Percentiles rank a stretch among this genome's conserved stretches.
Conservation (phyloP, 129 eudicot species). For the Calendula officinalis region DNA sequence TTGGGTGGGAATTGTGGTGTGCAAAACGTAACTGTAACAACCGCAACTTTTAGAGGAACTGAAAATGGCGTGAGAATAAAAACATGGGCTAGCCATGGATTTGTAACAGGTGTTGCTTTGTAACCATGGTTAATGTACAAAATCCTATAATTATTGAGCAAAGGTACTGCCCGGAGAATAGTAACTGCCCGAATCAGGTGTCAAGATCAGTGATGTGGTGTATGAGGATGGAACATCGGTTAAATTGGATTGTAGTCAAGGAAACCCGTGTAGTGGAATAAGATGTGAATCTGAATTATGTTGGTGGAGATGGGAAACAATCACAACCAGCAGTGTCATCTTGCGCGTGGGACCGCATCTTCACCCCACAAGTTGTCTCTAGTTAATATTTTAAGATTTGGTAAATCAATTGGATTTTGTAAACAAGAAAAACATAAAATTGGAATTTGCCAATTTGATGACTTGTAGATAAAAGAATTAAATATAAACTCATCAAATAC, state of each 20-base stretch:
- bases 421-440: neutral
- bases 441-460: no score
- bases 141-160: conserved; percentile 39
- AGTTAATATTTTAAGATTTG: neutral
- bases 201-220: conserved; percentile 39
- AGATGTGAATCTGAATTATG: conserved; percentile 32
- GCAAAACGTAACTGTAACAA: conserved; percentile 26
- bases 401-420: neutral
- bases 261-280: conserved; percentile 39
- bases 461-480: no score
- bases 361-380: conserved; percentile 39
- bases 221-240: conserved; percentile 50
- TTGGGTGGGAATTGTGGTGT: conserved; percentile 34
- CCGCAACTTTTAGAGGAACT: conserved; percentile 24
- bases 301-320: neutral
- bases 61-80: conserved; percentile 38
- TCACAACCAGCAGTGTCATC: conserved; percentile 25
- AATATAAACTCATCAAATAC: no score
- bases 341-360: conserved; percentile 32
- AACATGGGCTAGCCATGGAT: conserved; percentile 45
- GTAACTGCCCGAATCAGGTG: conserved; percentile 24
- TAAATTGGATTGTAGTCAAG: conserved; percentile 33
- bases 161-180: conserved; percentile 22
- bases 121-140: conserved; percentile 35
- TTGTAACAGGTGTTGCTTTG: conserved; percentile 29